Percentiles rank a stretch among this genome's conserved stretches.
Conservation (phyloP, 192 early-diverging fungal species). For the Backusella liffmaniae region DNA sequence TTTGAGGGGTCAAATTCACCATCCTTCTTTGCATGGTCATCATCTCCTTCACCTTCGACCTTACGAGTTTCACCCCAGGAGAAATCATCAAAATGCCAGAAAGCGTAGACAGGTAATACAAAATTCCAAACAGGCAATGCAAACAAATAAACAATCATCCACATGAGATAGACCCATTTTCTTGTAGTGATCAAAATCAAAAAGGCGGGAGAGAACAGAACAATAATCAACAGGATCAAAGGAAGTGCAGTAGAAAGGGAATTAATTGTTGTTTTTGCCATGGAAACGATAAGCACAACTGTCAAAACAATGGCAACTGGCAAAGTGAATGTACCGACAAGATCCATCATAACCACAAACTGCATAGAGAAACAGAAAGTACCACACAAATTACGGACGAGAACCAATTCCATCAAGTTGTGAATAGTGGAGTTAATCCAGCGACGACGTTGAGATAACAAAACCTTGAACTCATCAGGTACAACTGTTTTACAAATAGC, state of each 20-base stretch:
- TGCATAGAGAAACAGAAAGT: slow-evolving; percentile 97
- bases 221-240: slow-evolving; percentile 70
- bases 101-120: slow-evolving; percentile 88
- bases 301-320: slow-evolving; percentile 75
- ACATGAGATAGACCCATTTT: slow-evolving; percentile 81
- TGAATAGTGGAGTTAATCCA: slow-evolving; percentile 99
- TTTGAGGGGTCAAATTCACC: slow-evolving; percentile 77
- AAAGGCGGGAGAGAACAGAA: slow-evolving; percentile 84
- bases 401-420: slow-evolving; percentile 89
- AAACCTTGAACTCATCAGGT: slow-evolving; percentile 79
- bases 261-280: slow-evolving; percentile 50
- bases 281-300: slow-evolving; percentile 56
- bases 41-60: slow-evolving; percentile 69
- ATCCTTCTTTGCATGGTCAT: slow-evolving; percentile 71
- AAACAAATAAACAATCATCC: slow-evolving; percentile 85
- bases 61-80: slow-evolving; percentile 86
- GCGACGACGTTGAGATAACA: slow-evolving; percentile 88
- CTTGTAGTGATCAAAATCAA: slow-evolving; percentile 87
- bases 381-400: slow-evolving; percentile 92
- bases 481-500: slow-evolving; percentile 86
- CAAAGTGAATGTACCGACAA: slow-evolving; percentile 72
- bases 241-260: slow-evolving; percentile 58
- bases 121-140: slow-evolving; percentile 96
- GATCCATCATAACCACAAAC: slow-evolving; percentile 76
- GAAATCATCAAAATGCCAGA: slow-evolving; percentile 95